A percentile compares a stretch with the other conserved stretches of the same genome.
Evolutionary conservation across 75 land plant genomes (phyloP).

Genomic region (Picea sitchensis): DNA sequence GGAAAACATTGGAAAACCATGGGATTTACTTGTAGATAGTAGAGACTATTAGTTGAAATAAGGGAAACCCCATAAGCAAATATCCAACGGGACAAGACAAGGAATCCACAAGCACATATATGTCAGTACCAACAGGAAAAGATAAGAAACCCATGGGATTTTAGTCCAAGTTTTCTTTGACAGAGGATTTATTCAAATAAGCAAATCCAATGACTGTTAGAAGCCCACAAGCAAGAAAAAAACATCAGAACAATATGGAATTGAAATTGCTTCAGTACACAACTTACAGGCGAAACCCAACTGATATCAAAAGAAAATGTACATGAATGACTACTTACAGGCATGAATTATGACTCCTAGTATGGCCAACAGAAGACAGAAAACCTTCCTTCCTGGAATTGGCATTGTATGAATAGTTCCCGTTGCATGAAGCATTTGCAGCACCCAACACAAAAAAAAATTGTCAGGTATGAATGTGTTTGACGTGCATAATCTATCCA

Average conservation of each 20-base stretch:
- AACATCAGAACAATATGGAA: too few relatives aligned
- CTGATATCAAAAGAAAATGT: neutral
- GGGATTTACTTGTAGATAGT: neutral
- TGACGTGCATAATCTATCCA: too few relatives aligned
- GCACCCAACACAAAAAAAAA: neutral
- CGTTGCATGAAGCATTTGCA: neutral
- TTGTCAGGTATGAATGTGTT: neutral
- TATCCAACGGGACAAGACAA: too few relatives aligned
- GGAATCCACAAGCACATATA: neutral
- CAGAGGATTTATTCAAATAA: neutral
- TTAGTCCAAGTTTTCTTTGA: neutral
- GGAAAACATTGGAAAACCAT: neutral
- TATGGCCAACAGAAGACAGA: neutral
- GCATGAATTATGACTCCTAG: neutral
- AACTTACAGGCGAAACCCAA: neutral
- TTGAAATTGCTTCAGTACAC: too few relatives aligned
- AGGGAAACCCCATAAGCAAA: neutral
- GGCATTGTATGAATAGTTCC: neutral
- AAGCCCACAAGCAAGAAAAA: too few relatives aligned
- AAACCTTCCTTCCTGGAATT: neutral
- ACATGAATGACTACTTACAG: slow-evolving; percentile 4
- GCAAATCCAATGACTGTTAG: too few relatives aligned
- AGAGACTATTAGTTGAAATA: neutral
- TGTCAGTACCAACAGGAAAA: neutral
- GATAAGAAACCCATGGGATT: neutral